These are phyloP conservation scores for Mucor sp. DNA, from an alignment of 371 early-diverging fungal species.

Conservation along the genomic window DNA sequence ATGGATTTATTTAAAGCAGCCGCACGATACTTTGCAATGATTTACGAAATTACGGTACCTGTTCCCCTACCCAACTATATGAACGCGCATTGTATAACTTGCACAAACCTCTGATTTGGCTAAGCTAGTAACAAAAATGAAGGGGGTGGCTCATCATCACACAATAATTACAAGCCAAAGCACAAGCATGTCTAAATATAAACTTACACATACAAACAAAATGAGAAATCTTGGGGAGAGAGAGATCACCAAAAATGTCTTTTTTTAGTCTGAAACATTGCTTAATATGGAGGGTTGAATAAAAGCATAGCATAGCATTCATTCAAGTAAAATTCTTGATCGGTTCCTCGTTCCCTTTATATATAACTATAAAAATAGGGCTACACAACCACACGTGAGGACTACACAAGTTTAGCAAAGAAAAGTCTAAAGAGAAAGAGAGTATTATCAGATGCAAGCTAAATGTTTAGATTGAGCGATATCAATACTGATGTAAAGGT, in stretches of 20 bases:
- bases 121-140: no score
- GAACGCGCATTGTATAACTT: neutral
- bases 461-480: neutral
- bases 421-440: neutral
- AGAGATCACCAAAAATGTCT: neutral
- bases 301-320: neutral
- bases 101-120: neutral
- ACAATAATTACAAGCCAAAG: neutral
- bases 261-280: neutral
- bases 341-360: neutral
- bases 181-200: neutral
- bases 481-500: neutral
- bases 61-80: neutral
- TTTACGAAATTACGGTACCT: neutral
- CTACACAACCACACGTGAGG: constrained; percentile 5
- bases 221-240: neutral
- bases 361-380: neutral
- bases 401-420: neutral
- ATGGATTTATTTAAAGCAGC: neutral
- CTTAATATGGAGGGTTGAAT: neutral
- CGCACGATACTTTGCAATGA: neutral
- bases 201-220: neutral
- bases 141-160: neutral
- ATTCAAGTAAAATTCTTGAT: neutral
- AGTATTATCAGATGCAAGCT: neutral